These are phyloP conservation scores for Starmerella riodocensis DNA, from an alignment of 805 yeast genomes.

Conservation along the genomic window DNA sequence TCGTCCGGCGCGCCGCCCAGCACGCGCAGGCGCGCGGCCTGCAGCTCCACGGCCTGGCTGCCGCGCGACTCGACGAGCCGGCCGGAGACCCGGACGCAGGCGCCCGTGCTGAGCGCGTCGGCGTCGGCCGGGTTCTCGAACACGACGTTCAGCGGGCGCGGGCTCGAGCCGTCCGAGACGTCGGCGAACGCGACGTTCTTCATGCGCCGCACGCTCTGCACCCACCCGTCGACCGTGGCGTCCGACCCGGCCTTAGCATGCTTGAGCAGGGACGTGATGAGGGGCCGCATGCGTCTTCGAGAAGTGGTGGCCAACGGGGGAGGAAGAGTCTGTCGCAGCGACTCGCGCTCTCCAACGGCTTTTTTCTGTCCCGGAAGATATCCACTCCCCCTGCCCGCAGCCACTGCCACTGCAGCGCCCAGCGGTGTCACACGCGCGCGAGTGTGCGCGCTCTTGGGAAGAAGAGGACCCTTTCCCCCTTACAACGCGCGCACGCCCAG, in stretches of 20 bases:
- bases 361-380: too few relatives aligned
- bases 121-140: conserved; percentile 25
- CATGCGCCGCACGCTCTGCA: conserved; percentile 55
- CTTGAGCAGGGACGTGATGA: conserved; percentile 5
- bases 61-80: conserved; percentile 37
- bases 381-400: too few relatives aligned
- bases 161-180: conserved; percentile 61
- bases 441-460: too few relatives aligned
- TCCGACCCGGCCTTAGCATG: conserved; percentile 19
- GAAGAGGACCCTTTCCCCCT: too few relatives aligned
- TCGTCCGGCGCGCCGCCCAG: conserved; percentile 48
- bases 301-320: too few relatives aligned
- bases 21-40: conserved; percentile 30
- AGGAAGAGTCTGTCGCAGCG: too few relatives aligned
- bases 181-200: conserved; percentile 74
- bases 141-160: conserved; percentile 42
- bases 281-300: conserved; percentile 8
- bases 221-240: conserved; percentile 54
- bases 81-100: conserved; percentile 35
- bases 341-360: too few relatives aligned
- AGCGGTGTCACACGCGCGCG: too few relatives aligned
- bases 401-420: too few relatives aligned
- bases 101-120: conserved; percentile 32
- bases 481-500: too few relatives aligned
- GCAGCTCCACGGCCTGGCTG: conserved; percentile 41